phyloP scores from a whole-genome alignment of 176 grass and related monocot species.

The Musa acuminata region DNA sequence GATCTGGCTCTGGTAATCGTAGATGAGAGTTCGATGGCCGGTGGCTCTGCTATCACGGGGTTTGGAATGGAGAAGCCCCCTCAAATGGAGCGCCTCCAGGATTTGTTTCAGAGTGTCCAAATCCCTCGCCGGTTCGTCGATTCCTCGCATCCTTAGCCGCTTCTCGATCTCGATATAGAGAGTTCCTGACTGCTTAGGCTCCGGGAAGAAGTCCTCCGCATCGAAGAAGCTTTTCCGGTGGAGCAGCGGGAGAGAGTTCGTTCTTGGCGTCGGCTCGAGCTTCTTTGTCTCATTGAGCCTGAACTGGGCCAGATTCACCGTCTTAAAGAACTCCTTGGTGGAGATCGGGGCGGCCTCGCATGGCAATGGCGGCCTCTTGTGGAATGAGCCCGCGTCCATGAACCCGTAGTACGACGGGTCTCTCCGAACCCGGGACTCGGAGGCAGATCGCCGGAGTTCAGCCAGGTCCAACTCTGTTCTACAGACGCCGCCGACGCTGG shows the following conservation, averaged over 20 bases:
- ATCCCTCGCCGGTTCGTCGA: slow-evolving; percentile 59
- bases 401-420: slow-evolving; percentile 57
- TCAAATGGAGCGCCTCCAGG: slow-evolving; percentile 80
- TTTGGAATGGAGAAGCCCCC: slow-evolving; percentile 54
- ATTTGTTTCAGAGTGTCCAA: slow-evolving; percentile 90
- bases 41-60: neutral
- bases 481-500: neutral
- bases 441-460: slow-evolving; percentile 73
- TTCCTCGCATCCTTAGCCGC: slow-evolving; percentile 77
- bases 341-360: neutral
- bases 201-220: slow-evolving; percentile 72
- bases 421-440: slow-evolving; percentile 54
- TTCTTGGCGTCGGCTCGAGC: neutral
- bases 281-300: neutral
- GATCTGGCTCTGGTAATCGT: neutral
- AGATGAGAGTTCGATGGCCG: slow-evolving; percentile 17
- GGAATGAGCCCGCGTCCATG: slow-evolving; percentile 41
- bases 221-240: slow-evolving; percentile 70
- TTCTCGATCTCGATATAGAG: slow-evolving; percentile 86
- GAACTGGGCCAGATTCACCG: slow-evolving; percentile 10
- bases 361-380: slow-evolving; percentile 9
- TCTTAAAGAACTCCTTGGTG: slow-evolving; percentile 1
- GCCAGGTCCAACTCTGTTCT: neutral
- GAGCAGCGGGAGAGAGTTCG: neutral
- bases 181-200: slow-evolving; percentile 33